A percentile compares a stretch with the other conserved stretches of the same genome.
Evolutionary conservation across 805 yeast genomes (phyloP).

Genomic region (Yarrowia divulgata): DNA sequence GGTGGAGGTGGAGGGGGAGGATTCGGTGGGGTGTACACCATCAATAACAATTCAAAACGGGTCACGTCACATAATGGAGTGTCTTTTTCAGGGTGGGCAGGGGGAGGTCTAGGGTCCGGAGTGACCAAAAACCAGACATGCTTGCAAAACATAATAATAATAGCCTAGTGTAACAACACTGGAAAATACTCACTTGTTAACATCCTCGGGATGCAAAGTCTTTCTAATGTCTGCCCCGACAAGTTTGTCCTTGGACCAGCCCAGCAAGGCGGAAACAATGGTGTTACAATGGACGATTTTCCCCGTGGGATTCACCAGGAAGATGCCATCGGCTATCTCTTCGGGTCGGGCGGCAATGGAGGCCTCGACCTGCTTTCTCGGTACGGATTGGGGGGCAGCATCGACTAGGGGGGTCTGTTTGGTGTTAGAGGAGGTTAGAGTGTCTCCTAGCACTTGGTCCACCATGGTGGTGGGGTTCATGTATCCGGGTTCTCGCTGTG

Average conservation of each 20-base stretch:
- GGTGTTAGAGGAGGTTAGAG: not conserved
- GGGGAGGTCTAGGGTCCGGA: conserved; percentile 22
- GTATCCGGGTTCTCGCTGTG: not conserved
- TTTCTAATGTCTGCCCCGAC: conserved; percentile 26
- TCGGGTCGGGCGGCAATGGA: conserved; percentile 5
- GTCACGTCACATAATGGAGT: not conserved
- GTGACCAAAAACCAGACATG: conserved; percentile 14
- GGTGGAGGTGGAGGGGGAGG: not conserved
- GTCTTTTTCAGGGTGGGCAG: not conserved
- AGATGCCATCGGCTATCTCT: conserved; percentile 17
- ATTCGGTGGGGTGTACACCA: not conserved
- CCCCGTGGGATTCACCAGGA: conserved; percentile 30
- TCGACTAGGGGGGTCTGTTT: not conserved
- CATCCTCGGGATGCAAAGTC: conserved; percentile 31
- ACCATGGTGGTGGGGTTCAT: conserved; percentile 36
- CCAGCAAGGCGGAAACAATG: conserved; percentile 11
- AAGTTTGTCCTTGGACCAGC: conserved; percentile 23
- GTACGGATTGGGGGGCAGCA: conserved; percentile 2
- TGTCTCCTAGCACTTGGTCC: conserved; percentile 16
- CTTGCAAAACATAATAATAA: not conserved
- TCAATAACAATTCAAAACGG: not conserved
- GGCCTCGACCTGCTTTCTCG: not conserved
- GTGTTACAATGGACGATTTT: conserved; percentile 26
- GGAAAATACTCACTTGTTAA: conserved; percentile 22
- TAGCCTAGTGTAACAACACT: not conserved